Conservation (phyloP, 2,329 filamentous ascomycete genomes). For the Diaporthe nobilis region DNA sequence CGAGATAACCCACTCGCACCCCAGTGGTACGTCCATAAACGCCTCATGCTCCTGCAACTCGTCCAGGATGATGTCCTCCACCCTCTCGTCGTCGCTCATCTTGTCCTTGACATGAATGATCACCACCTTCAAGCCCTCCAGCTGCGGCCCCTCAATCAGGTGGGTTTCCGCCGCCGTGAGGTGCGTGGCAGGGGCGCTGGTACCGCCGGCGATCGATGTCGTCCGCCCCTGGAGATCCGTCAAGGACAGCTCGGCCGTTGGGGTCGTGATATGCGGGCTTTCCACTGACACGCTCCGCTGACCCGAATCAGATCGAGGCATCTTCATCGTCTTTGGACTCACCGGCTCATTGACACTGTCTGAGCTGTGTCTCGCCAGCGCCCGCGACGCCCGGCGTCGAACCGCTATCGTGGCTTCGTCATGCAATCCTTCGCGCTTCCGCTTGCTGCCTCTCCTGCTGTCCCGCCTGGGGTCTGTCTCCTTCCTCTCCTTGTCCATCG, state of each 20-base stretch:
- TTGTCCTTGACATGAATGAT: constrained; percentile 96
- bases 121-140: constrained; percentile 83
- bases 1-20: constrained; percentile 85
- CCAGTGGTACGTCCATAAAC: constrained; percentile 69
- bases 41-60: constrained; percentile 78
- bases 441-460: constrained; percentile 66
- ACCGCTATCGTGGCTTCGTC: constrained; percentile 47
- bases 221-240: constrained; percentile 37
- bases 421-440: constrained; percentile 70
- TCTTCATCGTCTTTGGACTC: constrained; percentile 64
- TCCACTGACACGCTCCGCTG: constrained; percentile 44
- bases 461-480: constrained; percentile 31
- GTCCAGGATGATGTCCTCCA: constrained; percentile 76
- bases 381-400: constrained; percentile 44
- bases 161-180: constrained; percentile 38
- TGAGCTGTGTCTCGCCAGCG: constrained; percentile 44
- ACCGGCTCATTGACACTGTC: constrained; percentile 56
- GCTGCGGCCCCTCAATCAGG: constrained; percentile 56
- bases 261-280: constrained; percentile 62
- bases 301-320: constrained; percentile 41
- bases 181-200: constrained; percentile 23
- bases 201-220: constrained; percentile 24
- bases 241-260: constrained; percentile 61
- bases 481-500: constrained; percentile 36
- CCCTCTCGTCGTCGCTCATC: constrained; percentile 77